Evolutionary conservation across 148 eudicot species (phyloP).

Genomic region (Diospyros lotus): DNA sequence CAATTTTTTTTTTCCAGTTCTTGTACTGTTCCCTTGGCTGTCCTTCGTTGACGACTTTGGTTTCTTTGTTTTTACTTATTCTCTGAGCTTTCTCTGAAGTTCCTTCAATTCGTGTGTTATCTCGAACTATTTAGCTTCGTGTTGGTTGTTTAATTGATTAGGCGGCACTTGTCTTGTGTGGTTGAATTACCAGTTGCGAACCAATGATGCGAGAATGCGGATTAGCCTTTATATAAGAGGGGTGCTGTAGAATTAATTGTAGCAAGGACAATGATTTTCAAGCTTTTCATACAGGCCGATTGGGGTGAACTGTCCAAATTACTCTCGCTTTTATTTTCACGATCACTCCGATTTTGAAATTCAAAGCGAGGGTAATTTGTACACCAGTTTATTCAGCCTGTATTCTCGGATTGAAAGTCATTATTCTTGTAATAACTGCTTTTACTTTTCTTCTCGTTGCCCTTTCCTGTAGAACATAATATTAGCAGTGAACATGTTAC

Average conservation of each 20-base stretch:
- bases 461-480: background rate
- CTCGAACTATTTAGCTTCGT: background rate
- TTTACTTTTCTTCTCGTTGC: background rate
- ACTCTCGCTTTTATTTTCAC: no score
- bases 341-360: no score
- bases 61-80: background rate
- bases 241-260: no score
- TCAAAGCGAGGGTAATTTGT: background rate
- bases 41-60: background rate
- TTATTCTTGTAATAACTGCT: background rate
- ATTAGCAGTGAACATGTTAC: background rate
- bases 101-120: background rate
- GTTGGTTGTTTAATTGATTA: background rate
- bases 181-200: no score
- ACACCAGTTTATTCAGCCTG: background rate
- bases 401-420: no score
- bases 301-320: no score
- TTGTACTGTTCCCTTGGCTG: background rate
- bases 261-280: no score
- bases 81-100: background rate
- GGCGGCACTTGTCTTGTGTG: no score
- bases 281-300: no score
- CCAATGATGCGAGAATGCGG: no score
- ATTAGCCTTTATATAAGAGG: no score
- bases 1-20: constrained; percentile 3